phyloP scores from a whole-genome alignment of 2,329 filamentous ascomycete genomes.

The Lachnellula subtilissima region DNA sequence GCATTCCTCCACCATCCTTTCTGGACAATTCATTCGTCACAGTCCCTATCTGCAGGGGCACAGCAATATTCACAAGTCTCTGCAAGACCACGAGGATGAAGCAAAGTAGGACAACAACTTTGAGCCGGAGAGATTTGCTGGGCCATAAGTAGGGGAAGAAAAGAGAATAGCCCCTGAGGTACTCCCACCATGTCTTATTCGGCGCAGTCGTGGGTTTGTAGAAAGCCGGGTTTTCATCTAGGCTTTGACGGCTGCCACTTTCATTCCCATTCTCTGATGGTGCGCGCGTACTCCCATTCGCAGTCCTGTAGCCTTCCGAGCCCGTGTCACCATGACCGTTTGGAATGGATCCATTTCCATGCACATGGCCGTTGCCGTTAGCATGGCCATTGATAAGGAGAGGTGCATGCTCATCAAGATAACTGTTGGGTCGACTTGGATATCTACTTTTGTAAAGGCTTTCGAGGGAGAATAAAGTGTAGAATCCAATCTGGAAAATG shows the following conservation, averaged over 20 bases:
- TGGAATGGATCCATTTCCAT: conserved; percentile 37
- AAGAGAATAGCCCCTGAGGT: conserved; percentile 79
- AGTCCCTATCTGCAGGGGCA: conserved; percentile 73
- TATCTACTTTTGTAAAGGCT: conserved; percentile 20
- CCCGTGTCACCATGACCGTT: conserved; percentile 10
- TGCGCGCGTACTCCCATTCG: conserved; percentile 25
- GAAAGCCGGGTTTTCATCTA: conserved; percentile 68
- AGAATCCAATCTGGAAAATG: conserved; percentile 48
- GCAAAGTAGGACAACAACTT: conserved; percentile 76
- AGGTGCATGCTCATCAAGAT: conserved; percentile 53
- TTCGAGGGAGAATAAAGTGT: conserved; percentile 46
- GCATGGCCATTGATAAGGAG: conserved; percentile 47
- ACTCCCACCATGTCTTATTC: conserved; percentile 89
- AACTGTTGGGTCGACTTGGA: conserved; percentile 5
- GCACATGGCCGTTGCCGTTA: conserved; percentile 29
- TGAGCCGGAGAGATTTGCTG: conserved; percentile 48
- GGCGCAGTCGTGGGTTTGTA: conserved; percentile 84
- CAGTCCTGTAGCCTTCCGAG: conserved; percentile 27
- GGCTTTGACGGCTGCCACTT: conserved; percentile 36
- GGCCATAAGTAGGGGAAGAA: conserved; percentile 92
- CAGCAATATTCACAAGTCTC: conserved; percentile 78
- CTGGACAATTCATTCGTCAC: conserved; percentile 71
- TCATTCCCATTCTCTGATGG: conserved; percentile 36
- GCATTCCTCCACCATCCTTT: conserved; percentile 51
- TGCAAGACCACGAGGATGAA: conserved; percentile 76